phyloP scores from a whole-genome alignment of 1,139 yeast genomes.

The Diutina catenulata region DNA sequence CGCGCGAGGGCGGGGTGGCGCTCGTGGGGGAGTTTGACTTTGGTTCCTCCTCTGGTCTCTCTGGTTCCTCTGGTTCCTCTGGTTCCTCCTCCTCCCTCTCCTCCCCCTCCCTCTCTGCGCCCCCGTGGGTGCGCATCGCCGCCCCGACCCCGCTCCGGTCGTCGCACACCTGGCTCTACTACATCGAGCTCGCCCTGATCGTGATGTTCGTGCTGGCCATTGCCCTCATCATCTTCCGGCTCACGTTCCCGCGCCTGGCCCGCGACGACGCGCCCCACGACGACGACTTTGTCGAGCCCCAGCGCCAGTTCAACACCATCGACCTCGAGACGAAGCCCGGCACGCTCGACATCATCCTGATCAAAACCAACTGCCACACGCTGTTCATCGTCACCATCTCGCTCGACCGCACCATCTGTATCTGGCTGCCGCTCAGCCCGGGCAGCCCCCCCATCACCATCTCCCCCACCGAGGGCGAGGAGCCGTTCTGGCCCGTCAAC shows the following conservation, averaged over 20 bases:
- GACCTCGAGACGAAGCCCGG: not conserved
- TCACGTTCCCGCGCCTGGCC: not conserved
- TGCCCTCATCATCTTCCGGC: not conserved
- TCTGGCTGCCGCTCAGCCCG: conserved; percentile 59
- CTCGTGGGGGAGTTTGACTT: too few relatives aligned
- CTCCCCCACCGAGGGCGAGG: conserved; percentile 12
- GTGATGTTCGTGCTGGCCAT: conserved; percentile 1
- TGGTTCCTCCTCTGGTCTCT: too few relatives aligned
- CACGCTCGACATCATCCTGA: conserved; percentile 40
- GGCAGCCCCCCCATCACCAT: conserved; percentile 26
- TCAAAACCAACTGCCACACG: conserved; percentile 41
- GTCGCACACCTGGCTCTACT: not conserved
- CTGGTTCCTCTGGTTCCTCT: too few relatives aligned
- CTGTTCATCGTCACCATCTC: conserved; percentile 62
- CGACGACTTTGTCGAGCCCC: not conserved
- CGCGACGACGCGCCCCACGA: not conserved
- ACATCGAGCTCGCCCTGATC: conserved; percentile 4
- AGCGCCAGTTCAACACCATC: not conserved
- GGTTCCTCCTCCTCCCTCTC: too few relatives aligned
- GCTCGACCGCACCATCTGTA: conserved; percentile 54
- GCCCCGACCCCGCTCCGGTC: too few relatives aligned
- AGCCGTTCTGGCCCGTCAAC: conserved; percentile 48
- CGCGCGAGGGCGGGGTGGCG: too few relatives aligned
- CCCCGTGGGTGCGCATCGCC: too few relatives aligned
- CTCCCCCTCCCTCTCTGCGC: too few relatives aligned